Evolutionary conservation across 73 alveolate species (phyloP), one percentile per base, ranked within the genome.

Genomic region (Paramecium biaurelia): DNA sequence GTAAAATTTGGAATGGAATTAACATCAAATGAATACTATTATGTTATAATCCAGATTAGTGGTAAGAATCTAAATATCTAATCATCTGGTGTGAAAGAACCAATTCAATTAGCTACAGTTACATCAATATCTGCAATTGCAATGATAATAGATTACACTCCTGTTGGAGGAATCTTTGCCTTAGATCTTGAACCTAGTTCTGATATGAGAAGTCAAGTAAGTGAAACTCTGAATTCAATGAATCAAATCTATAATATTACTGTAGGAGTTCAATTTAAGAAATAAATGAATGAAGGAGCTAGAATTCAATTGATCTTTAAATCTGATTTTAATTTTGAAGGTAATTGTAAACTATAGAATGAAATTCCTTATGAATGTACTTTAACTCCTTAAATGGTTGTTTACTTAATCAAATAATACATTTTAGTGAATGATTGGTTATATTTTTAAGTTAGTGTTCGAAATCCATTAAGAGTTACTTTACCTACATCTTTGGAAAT

Each of bases 11-110:
- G 43, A n/a, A 53, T 47, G 20, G 87, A 38, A 24, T 86, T 86
- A 35, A 76, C 88, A 15, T 42, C 93, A 3, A 41, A 57, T 47
- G 58, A 58, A 41, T 86, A 63, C 53, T 86, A 86, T 57, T 86
- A 86, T 67, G 47, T 86, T 32, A 15, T 24, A n/a, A 14, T 86
- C 0, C 15, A 86, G 42, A 63, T 86, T 41, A 41, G 88, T n/a
- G 93, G 93, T 32, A 86, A 76, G 43, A 86, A 38, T 86, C 88
- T 63, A 1, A 86, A 86, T 23, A 42, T 86, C 5, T 37, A 86
- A 12, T 59, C 88, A 35, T 76, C 93, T 2, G 93, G 93, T 32
- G 85, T 86, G 10, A 59, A 86, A 68, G 70, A 57, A 26, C 93
- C 93, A n/a, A 32, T 86, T 38, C 9, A 38, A 67, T 72, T 86